Percentiles rank a stretch among this genome's conserved stretches.
Evolutionary conservation across 371 early-diverging fungal genomes (phyloP).

Genomic region (Mortierella sp.): DNA sequence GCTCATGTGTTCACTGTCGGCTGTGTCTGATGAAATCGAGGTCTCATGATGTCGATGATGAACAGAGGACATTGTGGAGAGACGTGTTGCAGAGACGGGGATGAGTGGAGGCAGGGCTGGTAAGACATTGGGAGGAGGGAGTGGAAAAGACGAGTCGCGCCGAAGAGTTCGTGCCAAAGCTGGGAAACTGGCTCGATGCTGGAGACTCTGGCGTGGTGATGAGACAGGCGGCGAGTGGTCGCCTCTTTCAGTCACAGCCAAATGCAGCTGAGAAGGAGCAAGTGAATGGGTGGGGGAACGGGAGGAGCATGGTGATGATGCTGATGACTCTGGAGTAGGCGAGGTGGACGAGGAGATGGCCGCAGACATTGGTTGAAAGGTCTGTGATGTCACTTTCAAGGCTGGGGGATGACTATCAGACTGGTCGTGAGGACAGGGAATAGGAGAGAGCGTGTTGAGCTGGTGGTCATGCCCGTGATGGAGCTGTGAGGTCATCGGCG

Average conservation of each 20-base stretch:
- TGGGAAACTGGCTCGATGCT: neutral
- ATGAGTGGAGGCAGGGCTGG: constrained; percentile 26
- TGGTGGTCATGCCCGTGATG: too few species aligned
- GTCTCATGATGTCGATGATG: neutral
- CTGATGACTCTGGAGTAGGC: neutral
- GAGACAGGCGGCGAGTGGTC: neutral
- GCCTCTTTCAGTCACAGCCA: neutral
- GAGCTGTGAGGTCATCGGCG: neutral
- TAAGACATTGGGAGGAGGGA: constrained; percentile 8
- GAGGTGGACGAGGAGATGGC: neutral
- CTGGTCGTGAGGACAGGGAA: neutral
- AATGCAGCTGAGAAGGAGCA: too few species aligned
- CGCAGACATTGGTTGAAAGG: too few species aligned
- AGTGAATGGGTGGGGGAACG: neutral
- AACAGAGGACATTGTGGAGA: neutral
- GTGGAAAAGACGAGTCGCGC: constrained; percentile 17
- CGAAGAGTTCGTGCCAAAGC: constrained; percentile 6
- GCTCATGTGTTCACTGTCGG: too few species aligned
- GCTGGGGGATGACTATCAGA: too few species aligned
- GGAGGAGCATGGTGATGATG: neutral
- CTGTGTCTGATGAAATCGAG: neutral
- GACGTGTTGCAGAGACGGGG: constrained; percentile 2
- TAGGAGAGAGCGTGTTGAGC: neutral
- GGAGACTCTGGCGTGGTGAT: neutral
- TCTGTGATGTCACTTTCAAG: too few species aligned